Base-by-base conservation (phyloP, 768 basidiomycete genomes). In the Sarcodon sp. region DNA sequence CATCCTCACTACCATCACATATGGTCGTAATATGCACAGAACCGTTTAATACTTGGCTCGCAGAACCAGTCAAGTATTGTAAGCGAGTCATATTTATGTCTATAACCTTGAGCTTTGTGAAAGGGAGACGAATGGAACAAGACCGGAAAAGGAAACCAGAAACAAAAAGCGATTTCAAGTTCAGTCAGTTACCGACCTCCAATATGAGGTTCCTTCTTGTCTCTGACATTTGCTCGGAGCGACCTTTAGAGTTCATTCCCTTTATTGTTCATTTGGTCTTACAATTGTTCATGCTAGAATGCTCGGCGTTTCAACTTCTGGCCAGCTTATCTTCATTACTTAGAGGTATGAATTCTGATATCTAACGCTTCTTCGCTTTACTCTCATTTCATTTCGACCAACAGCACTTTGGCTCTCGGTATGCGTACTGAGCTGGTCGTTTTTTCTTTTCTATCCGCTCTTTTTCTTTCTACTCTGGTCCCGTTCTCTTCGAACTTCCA, bases 381-480 rank as follows among this genome's bases (percentile, higher is more conserved):
- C 43, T 27, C 43, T 32, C 15, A 3, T 27, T 18, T 21, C 15
- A 45, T 18, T 21, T 31, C n/a, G 37, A 39, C 37, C 13, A 2
- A 39, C 13, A 27, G 33, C n/a, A 15, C 51, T 47, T 37, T 48
- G 47, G 33, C 44, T 47, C 50, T 51, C 53, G 53, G 50, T 52
- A 59, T 57, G 58, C 54, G 49, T 41, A 47, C 57, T 10, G 63
- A 60, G 49, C 53, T 64, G 15, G 54, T 63, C 6, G 52, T 54
- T 15, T 37, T 59, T 32, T 61, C 63, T 18, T 62, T 65, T 44
- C 45, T 59, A 37, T 55, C 59, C 52, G 51, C 50, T 12, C 54
- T 52, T 12, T 37, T 56, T 7, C 54, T 61, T 15, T 39, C 54
- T 9, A 44, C 56, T 13, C 49, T 65, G 46, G 50, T 55, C 41